Conservation (phyloP, 495 filamentous ascomycete genomes). For the Neurospora africana region DNA sequence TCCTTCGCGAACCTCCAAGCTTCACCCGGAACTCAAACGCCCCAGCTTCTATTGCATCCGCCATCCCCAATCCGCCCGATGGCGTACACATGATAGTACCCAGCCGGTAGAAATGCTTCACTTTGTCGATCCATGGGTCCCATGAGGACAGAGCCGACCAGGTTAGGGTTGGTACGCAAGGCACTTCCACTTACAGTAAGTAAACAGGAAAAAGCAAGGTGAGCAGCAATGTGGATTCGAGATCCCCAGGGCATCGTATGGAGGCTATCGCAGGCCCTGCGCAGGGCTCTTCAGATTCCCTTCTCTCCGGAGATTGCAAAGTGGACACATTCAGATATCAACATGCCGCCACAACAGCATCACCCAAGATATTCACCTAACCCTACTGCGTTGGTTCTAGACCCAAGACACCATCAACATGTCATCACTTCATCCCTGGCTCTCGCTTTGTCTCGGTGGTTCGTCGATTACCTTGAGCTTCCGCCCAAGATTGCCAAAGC, state of each 20-base stretch:
- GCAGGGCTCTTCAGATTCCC: background rate
- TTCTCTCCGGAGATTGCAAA: background rate
- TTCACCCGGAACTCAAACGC: background rate
- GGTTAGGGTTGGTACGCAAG: background rate
- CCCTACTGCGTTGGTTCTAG: background rate
- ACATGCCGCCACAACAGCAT: background rate
- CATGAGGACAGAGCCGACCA: background rate
- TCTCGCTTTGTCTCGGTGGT: background rate
- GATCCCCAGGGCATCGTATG: background rate
- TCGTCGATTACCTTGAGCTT: background rate
- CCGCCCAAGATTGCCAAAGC: background rate
- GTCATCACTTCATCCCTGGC: background rate
- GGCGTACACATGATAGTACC: background rate
- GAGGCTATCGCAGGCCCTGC: background rate
- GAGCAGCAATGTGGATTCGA: background rate
- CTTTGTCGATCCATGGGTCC: background rate
- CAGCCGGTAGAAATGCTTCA: background rate
- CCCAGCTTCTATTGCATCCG: background rate
- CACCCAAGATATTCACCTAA: background rate
- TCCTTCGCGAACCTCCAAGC: background rate
- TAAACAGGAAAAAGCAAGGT: background rate
- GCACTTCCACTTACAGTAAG: background rate
- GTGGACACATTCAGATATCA: background rate
- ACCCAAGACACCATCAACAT: background rate
- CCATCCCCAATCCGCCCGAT: background rate